Evolutionary conservation across 306 rosid genomes (phyloP).

Genomic region (Styphnolobium japonicum): DNA sequence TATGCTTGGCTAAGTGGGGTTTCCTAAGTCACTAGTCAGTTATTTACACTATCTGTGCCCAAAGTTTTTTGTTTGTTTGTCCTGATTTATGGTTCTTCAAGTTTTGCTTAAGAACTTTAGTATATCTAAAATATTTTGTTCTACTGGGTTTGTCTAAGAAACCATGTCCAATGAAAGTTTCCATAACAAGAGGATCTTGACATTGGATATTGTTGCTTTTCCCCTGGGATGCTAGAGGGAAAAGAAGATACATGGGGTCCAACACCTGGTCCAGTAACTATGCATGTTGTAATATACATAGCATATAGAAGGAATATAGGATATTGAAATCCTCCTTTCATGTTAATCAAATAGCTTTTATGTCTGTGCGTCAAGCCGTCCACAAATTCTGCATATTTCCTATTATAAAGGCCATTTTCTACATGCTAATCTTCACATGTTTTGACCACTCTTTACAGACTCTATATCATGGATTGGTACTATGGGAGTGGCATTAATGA

Average conservation of each 20-base stretch:
- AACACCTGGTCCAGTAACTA: neutral
- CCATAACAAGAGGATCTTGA: neutral
- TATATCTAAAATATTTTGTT: neutral
- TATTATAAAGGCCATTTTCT: neutral
- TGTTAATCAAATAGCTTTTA: neutral
- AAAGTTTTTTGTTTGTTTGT: neutral
- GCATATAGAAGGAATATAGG: no score
- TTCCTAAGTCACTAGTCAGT: neutral
- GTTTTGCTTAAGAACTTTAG: neutral
- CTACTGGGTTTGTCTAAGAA: neutral
- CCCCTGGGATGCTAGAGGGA: neutral
- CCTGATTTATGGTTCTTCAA: neutral
- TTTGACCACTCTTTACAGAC: conserved; percentile 34
- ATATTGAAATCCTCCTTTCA: neutral
- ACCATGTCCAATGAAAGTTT: neutral
- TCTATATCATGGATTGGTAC: conserved; percentile 62
- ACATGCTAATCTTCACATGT: conserved; percentile 9
- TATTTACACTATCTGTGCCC: neutral
- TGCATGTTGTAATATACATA: neutral
- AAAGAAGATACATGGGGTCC: neutral
- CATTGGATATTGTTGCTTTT: neutral
- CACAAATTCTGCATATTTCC: neutral
- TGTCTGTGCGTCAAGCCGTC: neutral
- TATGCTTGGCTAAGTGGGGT: neutral
- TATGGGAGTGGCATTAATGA: conserved; percentile 47